Evolutionary conservation across 2,329 filamentous ascomycete genomes (phyloP), one percentile per base, ranked within the genome.

Genomic region (Dactylellina leptospora): DNA sequence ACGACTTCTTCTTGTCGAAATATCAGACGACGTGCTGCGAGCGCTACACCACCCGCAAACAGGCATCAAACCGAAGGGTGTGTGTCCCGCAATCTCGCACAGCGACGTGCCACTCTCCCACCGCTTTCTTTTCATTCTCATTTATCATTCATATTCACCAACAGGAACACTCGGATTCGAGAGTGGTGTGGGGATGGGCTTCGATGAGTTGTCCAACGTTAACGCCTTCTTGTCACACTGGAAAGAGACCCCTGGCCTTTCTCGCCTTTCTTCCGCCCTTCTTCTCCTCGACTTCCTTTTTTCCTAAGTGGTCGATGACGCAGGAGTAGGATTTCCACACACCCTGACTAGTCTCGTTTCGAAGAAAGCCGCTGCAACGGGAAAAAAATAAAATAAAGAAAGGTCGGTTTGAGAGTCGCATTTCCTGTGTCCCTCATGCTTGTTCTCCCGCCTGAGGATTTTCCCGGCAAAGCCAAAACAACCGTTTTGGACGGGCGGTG

Each of bases 141-240:
- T 22, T 20, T 18, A 20, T 45, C 11, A 16, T 10, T 45, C 20
- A 54, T 48, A 23, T 40, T 58, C 61, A 47, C 64, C 55, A 54
- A 61, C 55, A 62, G 50, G 47, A 69, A 61, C 59, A 56, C 56
- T 33, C 50, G 25, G 30, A 62, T 36, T 6, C 40, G 20, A 27
- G 44, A 53, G 28, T 33, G 54, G 59, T 54, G 59, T 72, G 66
- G 55, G 42, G 28, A 47, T 38, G 56, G 42, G 38, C 27, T 51
- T 62, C 56, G 64, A 62, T 72, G 68, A 72, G 68, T 72, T 72
- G 68, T 58, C 47, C 68, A 72, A 64, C 68, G 47, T 63, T 51
- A 18, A 45, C n/a, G 54, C 64, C 45, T 42, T 54, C 48, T 44
- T 54, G 51, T 60, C 59, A 64, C 68, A 62, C 59, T 60, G 59